These are phyloP conservation scores for Castanea crenata DNA, from an alignment of 306 rosid genomes.

Conservation along the genomic window DNA sequence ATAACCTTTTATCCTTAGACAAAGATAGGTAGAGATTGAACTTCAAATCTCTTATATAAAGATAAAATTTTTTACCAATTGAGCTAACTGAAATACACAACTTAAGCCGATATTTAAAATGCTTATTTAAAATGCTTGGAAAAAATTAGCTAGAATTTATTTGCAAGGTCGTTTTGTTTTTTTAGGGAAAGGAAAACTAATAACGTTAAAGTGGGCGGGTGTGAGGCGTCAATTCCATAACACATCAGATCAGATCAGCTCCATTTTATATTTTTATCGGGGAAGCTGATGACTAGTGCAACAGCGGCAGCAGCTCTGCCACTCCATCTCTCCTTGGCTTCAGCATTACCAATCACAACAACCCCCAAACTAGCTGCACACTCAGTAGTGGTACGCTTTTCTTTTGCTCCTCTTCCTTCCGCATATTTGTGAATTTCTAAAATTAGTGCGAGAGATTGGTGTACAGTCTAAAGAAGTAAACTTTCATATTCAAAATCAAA, in stretches of 20 bases:
- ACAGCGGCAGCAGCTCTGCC: slow-evolving; percentile 11
- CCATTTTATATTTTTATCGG: background rate
- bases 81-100: fast-evolving
- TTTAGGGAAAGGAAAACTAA: too few species aligned
- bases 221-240: too few species aligned
- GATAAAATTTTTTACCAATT: too few species aligned
- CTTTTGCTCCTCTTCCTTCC: background rate
- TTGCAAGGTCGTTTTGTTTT: too few species aligned
- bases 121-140: too few species aligned
- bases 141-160: too few species aligned
- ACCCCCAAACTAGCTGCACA: slow-evolving; percentile 14
- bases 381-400: slow-evolving; percentile 26
- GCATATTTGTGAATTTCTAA: background rate
- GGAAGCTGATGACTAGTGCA: background rate
- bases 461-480: background rate
- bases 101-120: too few species aligned
- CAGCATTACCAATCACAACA: slow-evolving; percentile 12
- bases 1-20: too few species aligned
- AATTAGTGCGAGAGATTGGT: background rate
- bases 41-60: fast-evolving
- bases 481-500: background rate
- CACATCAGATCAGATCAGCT: too few species aligned
- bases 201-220: too few species aligned
- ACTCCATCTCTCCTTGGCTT: slow-evolving; percentile 21
- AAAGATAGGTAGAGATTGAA: too few species aligned